Evolutionary conservation across 1,284 basidiomycete genomes (phyloP), one percentile per base, ranked within the genome.

Genomic region (Ceratorhiza oryzae-sativae): DNA sequence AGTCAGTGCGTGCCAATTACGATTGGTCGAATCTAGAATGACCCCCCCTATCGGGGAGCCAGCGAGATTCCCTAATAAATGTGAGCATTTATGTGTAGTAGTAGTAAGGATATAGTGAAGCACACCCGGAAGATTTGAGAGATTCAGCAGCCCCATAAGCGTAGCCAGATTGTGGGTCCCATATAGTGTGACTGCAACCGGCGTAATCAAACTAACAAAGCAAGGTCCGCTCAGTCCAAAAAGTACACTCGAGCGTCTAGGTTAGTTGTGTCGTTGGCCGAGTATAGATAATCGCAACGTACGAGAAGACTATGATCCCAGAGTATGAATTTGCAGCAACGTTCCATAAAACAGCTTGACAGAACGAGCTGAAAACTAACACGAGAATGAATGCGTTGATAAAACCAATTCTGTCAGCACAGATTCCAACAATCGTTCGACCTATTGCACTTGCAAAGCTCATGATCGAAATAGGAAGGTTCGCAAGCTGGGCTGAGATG

Each of bases 311-410:
- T 32, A 77, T 65, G 20, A 76, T 73, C 0, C 71, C 72, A n/a
- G 72, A 48, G 53, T 74, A 77, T 13, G 59, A 73, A 23, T 62
- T 27, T 1, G 56, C 73, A 3, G 77, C 76, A 23, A 76, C 75
- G 45, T 77, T 75, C 77, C 77, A 77, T 15, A 73, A 53, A 18
- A 76, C 60, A 27, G 76, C 73, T 34, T 77, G 77, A 10, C 73
- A 46, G 30, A 75, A 59, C 1, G 75, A 76, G 18, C 75, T 73
- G 32, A 77, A 55, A 12, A 75, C 56, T 15, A 77, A 62, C 34
- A 72, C 70, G 42, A 75, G 42, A 13, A 76, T 73, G 27, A 76
- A 74, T 18, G 75, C 75, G 48, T 76, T 75, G 27, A 74, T 68
- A n/a, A 75, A 71, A 18, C 75, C 76, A 12, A 77, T 71, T 39